Evolutionary conservation across 768 basidiomycete species (phyloP).

Genomic region (Pleurotus ostreatus): DNA sequence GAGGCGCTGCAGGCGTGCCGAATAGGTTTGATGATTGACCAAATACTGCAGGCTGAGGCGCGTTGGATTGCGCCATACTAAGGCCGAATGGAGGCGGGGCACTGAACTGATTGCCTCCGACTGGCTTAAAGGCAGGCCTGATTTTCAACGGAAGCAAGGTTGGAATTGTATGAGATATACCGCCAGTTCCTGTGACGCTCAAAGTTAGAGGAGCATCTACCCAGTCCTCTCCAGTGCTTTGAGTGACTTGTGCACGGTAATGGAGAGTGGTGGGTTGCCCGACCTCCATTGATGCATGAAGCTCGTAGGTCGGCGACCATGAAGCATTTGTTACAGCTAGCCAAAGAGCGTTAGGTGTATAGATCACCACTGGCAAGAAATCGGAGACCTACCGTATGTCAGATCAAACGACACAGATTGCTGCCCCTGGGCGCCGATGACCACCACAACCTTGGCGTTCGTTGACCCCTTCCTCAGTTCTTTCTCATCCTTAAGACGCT

Average conservation of each 20-base stretch:
- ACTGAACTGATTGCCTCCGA: not conserved
- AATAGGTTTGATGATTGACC: not conserved
- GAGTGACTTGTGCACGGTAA: constrained; percentile 50
- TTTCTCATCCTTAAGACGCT: constrained; percentile 26
- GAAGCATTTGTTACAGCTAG: constrained; percentile 47
- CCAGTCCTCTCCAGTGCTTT: constrained; percentile 64
- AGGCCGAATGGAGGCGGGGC: not conserved
- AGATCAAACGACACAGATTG: constrained; percentile 35
- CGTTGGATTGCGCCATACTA: not conserved
- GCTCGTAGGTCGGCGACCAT: constrained; percentile 57
- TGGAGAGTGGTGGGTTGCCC: constrained; percentile 45
- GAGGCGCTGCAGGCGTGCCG: not conserved
- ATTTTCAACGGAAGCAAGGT: constrained; percentile 28
- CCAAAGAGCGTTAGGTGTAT: not conserved
- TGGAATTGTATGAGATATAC: constrained; percentile 29
- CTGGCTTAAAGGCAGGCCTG: constrained; percentile 8
- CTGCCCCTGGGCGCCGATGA: constrained; percentile 36
- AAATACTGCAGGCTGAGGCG: not conserved
- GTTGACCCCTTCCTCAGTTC: constrained; percentile 30
- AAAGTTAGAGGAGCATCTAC: constrained; percentile 42
- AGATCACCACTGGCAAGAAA: not conserved
- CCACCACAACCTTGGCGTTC: constrained; percentile 34
- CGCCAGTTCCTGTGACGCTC: constrained; percentile 43
- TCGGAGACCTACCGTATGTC: constrained; percentile 42
- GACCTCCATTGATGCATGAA: constrained; percentile 45